phyloP scores from a whole-genome alignment of 2,329 filamentous ascomycete species.

The Fusarium humuli region DNA sequence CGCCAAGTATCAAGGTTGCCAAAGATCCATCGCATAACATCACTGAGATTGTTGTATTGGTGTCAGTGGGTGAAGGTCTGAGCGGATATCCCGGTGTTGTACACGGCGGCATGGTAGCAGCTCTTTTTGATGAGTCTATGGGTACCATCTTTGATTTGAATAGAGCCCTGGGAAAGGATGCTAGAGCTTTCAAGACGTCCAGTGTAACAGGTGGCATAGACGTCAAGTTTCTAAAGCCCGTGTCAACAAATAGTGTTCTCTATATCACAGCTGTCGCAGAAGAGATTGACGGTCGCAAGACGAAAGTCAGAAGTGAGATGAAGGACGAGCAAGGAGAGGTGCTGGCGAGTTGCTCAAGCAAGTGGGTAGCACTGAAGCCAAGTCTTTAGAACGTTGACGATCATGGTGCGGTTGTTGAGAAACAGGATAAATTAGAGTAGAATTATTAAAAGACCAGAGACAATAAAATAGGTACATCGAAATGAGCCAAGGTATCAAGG shows the following conservation, averaged over 20 bases:
- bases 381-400: slow-evolving; percentile 41
- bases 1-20: slow-evolving; percentile 42
- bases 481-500: slow-evolving; percentile 12
- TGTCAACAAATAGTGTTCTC: slow-evolving; percentile 48
- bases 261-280: slow-evolving; percentile 50
- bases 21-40: slow-evolving; percentile 45
- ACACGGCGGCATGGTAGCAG: slow-evolving; percentile 53
- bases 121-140: slow-evolving; percentile 54
- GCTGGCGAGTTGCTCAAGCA: slow-evolving; percentile 49
- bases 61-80: slow-evolving; percentile 51
- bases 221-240: slow-evolving; percentile 51
- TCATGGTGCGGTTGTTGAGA: not conserved
- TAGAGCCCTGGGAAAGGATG: slow-evolving; percentile 48
- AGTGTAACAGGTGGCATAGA: slow-evolving; percentile 53
- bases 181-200: slow-evolving; percentile 43
- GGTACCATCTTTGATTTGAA: slow-evolving; percentile 54
- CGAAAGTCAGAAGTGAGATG: slow-evolving; percentile 48
- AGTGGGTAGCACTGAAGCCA: slow-evolving; percentile 50
- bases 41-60: slow-evolving; percentile 47
- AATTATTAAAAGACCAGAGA: slow-evolving; percentile 8
- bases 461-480: not conserved
- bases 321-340: slow-evolving; percentile 47
- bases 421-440: slow-evolving; percentile 23
- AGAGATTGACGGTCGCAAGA: slow-evolving; percentile 51
- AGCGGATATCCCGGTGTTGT: slow-evolving; percentile 50